Evolutionary conservation across 352 stramenopile species (phyloP).

Genomic region (Nothophytophthora sp.): DNA sequence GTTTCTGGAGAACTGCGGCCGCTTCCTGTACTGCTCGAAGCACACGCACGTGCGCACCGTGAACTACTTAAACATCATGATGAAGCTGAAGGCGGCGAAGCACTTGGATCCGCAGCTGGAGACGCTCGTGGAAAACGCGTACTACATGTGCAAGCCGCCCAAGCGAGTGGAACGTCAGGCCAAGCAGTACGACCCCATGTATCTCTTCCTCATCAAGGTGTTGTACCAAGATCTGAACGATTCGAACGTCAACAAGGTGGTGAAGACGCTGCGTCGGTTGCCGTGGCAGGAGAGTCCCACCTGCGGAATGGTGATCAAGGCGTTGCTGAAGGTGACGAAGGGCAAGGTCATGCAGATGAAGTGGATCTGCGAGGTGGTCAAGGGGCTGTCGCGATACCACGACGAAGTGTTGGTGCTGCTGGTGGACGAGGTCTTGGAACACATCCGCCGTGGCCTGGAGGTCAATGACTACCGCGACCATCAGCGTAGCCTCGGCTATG

Average conservation of each 20-base stretch:
- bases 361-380: slow-evolving; percentile 87
- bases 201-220: slow-evolving; percentile 90
- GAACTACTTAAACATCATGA: slow-evolving; percentile 94
- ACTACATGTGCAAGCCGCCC: slow-evolving; percentile 92
- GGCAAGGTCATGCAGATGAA: slow-evolving; percentile 89
- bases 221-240: slow-evolving; percentile 86
- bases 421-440: slow-evolving; percentile 94
- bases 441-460: slow-evolving; percentile 91
- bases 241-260: slow-evolving; percentile 88
- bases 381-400: slow-evolving; percentile 84
- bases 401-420: slow-evolving; percentile 90
- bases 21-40: slow-evolving; percentile 96
- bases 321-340: slow-evolving; percentile 93
- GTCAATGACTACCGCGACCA: slow-evolving; percentile 91
- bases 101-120: slow-evolving; percentile 87
- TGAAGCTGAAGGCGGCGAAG: slow-evolving; percentile 95
- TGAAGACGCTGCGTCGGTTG: slow-evolving; percentile 94
- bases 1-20: slow-evolving; percentile 96
- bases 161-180: slow-evolving; percentile 75
- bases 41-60: slow-evolving; percentile 91
- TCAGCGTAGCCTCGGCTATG: slow-evolving; percentile 92
- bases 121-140: slow-evolving; percentile 92
- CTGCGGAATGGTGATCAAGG: slow-evolving; percentile 83
- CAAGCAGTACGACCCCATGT: slow-evolving; percentile 90
- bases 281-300: slow-evolving; percentile 85